Evolutionary conservation across 2,329 filamentous ascomycete genomes (phyloP).

Genomic region (Claviceps arundinis): DNA sequence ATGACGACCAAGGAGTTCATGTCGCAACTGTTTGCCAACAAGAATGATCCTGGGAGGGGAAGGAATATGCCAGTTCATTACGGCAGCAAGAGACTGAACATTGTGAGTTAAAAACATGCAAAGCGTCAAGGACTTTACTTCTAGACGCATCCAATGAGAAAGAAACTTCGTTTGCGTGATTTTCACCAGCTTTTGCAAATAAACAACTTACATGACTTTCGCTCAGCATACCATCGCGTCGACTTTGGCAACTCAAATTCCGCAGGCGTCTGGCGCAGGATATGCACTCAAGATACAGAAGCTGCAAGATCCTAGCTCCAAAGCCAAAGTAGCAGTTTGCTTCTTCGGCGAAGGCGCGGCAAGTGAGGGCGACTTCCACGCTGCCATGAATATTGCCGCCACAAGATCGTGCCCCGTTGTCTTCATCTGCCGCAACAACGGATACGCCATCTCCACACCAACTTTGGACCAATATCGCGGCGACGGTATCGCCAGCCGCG

Average conservation of each 20-base stretch:
- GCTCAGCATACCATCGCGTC: conserved; percentile 67
- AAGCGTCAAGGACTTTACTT: too few species aligned
- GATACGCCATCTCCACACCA: conserved; percentile 80
- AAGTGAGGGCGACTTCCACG: conserved; percentile 85
- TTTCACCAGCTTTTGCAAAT: not conserved
- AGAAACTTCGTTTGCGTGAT: not conserved
- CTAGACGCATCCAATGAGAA: not conserved
- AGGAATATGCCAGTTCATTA: conserved; percentile 98
- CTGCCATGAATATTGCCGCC: conserved; percentile 79
- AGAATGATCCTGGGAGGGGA: conserved; percentile 63
- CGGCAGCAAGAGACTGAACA: conserved; percentile 69
- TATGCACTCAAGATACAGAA: conserved; percentile 78
- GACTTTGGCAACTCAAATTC: conserved; percentile 76
- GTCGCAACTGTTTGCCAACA: conserved; percentile 86
- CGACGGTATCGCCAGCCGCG: conserved; percentile 78
- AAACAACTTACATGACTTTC: not conserved
- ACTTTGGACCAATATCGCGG: conserved; percentile 85
- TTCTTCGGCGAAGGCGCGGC: conserved; percentile 90
- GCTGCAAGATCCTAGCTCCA: conserved; percentile 53
- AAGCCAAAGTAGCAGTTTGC: conserved; percentile 59
- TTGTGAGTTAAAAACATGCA: conserved; percentile 39
- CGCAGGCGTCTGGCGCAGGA: conserved; percentile 74
- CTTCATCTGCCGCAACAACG: conserved; percentile 88
- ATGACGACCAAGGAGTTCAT: conserved; percentile 85
- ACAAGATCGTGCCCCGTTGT: conserved; percentile 77